These are phyloP conservation scores for Endothia cerciana DNA, from an alignment of 2,329 filamentous ascomycete species.

Conservation along the genomic window DNA sequence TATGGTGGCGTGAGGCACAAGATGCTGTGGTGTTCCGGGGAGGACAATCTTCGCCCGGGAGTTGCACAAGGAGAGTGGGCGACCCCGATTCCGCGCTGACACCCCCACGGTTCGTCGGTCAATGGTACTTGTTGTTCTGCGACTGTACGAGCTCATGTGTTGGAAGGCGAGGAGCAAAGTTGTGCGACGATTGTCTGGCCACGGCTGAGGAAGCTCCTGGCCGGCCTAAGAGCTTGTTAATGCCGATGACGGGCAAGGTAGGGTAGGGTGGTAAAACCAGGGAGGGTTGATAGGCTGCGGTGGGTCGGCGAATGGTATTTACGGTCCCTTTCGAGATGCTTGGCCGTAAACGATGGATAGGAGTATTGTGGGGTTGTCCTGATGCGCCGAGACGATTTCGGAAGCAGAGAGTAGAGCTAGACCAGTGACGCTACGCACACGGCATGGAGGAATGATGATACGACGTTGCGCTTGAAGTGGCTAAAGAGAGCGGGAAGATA, in stretches of 20 bases:
- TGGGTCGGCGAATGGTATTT: not conserved
- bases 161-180: not conserved
- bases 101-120: not conserved
- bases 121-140: not conserved
- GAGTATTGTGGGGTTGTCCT: not conserved
- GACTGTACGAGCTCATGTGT: not conserved
- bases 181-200: not conserved
- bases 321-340: not conserved
- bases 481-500: constrained; percentile 1
- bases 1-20: not conserved
- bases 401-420: not conserved
- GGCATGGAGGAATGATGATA: constrained; percentile 7
- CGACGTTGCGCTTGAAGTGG: not conserved
- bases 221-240: not conserved
- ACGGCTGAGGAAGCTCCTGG: constrained; percentile 1
- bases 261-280: constrained; percentile 1
- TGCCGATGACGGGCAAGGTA: constrained; percentile 3
- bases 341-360: not conserved
- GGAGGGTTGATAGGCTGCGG: not conserved
- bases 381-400: not conserved
- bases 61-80: not conserved
- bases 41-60: not conserved
- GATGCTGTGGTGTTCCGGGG: not conserved
- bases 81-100: not conserved
- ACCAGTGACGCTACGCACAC: not conserved